Conservation (phyloP, 768 basidiomycete species). For the Suillus tomentosus region DNA sequence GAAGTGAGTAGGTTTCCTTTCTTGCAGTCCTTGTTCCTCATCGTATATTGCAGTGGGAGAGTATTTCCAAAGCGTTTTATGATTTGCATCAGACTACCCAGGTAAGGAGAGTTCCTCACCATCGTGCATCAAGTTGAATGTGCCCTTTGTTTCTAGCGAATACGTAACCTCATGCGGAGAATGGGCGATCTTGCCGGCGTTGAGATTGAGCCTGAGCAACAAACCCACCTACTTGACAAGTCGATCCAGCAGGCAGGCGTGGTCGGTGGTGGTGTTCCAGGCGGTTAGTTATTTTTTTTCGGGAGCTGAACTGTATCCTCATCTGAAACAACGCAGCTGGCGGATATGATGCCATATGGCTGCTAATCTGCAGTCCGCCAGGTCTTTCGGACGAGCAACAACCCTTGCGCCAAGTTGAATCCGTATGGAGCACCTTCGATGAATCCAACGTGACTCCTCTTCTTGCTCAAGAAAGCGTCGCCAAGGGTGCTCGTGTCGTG, state of each 20-base stretch:
- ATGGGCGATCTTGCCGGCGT: constrained; percentile 79
- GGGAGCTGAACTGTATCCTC: constrained; percentile 9
- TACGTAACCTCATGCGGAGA: constrained; percentile 76
- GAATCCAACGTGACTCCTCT: constrained; percentile 72
- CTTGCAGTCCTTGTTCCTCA: neutral
- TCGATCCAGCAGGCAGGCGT: constrained; percentile 82
- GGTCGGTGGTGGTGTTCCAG: constrained; percentile 94
- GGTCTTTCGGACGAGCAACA: constrained; percentile 40
- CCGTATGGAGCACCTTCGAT: constrained; percentile 65
- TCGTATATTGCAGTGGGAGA: constrained; percentile 48
- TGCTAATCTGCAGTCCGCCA: constrained; percentile 73
- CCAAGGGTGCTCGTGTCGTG: constrained; percentile 68
- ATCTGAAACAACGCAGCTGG: constrained; percentile 60
- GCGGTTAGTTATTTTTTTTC: constrained; percentile 57
- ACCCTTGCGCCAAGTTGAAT: constrained; percentile 64
- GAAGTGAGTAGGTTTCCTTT: constrained; percentile 40
- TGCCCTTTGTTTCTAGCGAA: constrained; percentile 48
- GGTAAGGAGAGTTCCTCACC: constrained; percentile 37
- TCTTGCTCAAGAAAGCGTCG: constrained; percentile 67
- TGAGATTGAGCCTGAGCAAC: constrained; percentile 88
- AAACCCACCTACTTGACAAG: constrained; percentile 79
- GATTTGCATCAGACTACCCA: constrained; percentile 59
- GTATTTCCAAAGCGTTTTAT: constrained; percentile 57
- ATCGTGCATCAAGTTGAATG: neutral
- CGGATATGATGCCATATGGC: constrained; percentile 96